Evolutionary conservation across 108 stramenopile species (phyloP), one percentile per base, ranked within the genome.

Genomic region (Nitzschia putrida): DNA sequence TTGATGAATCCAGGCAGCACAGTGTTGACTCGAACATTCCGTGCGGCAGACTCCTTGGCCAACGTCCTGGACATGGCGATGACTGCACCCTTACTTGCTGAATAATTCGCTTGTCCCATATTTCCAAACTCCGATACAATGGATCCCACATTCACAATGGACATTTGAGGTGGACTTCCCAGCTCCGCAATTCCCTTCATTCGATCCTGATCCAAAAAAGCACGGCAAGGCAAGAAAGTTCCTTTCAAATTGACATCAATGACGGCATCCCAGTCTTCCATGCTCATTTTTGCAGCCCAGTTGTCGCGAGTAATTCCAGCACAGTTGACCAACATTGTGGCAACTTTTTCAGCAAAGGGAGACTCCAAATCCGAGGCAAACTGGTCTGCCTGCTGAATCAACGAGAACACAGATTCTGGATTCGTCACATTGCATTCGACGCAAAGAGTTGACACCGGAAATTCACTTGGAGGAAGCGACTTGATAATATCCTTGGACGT

Each of bases 161-260:
- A 70, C 11, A 57, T 44, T 44, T 9, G 13, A 44, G 44, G 44
- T 50, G 41, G 78, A 69, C 29, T 38, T 14, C 26, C 51, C 13
- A 44, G 13, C 4, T 13, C 24, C n/a, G 39, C 45, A 10, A 54
- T 47, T 10, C 24, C 7, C 12, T 55, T 39, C 37, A 59, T 59
- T 63, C 74, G 66, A 20, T 69, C 49, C 41, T 79, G 70, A 44
- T 77, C 72, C 57, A 82, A 76, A 49, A 91, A 86, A 9, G 59
- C 51, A 67, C 84, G 80, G 67, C 85, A 86, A 29, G 75, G 73
- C 16, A 81, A 82, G 75, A 85, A 96, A 8, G 91, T 90, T 21
- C 93, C 95, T 55, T 79, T 76, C 18, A 96, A 68, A 73, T 96
- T 96, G 57, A 96, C 74, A 81, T 96, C 89, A 41, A 94, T 85